Percentiles rank a stretch among this genome's conserved stretches.
Evolutionary conservation across 192 early-diverging fungal species (phyloP).

Genomic region (Coemansia reversa): DNA sequence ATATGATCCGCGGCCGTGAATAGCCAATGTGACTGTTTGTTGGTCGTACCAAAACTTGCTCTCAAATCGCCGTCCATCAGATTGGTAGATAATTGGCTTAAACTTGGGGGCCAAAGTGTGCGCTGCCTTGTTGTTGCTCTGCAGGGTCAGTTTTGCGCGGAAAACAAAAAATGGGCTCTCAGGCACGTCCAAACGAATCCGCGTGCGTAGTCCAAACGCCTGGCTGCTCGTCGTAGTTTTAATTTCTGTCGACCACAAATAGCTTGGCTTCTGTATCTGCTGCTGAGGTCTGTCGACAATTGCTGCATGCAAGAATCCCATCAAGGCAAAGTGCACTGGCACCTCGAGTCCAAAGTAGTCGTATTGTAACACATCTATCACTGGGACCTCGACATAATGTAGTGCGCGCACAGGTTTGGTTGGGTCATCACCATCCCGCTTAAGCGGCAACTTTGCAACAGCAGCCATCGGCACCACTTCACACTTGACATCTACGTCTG

Average conservation of each 20-base stretch:
- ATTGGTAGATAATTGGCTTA: constrained; percentile 38
- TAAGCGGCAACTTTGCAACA: constrained; percentile 32
- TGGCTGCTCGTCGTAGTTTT: not conserved
- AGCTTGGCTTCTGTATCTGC: constrained; percentile 12
- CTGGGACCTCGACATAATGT: constrained; percentile 28
- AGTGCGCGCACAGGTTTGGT: constrained; percentile 16
- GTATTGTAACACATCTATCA: constrained; percentile 5
- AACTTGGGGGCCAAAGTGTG: constrained; percentile 12
- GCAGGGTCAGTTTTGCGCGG: constrained; percentile 26
- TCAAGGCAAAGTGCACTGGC: constrained; percentile 1
- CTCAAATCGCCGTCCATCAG: constrained; percentile 44
- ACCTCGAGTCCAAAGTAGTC: constrained; percentile 34
- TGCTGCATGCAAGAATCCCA: constrained; percentile 30
- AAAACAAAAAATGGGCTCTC: constrained; percentile 53
- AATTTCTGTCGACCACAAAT: constrained; percentile 11
- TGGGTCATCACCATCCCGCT: constrained; percentile 12
- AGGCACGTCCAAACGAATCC: constrained; percentile 38
- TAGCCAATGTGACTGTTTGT: constrained; percentile 31
- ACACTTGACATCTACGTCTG: constrained; percentile 12
- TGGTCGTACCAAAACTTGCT: constrained; percentile 50
- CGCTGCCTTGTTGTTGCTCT: not conserved
- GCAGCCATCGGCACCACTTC: constrained; percentile 12
- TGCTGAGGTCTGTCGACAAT: constrained; percentile 1
- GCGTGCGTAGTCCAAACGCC: constrained; percentile 23
- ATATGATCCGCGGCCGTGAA: constrained; percentile 55